Percentiles rank a stretch among this genome's conserved stretches.
Evolutionary conservation across 495 filamentous ascomycete genomes (phyloP).

Genomic region (Tuber melanosporum): DNA sequence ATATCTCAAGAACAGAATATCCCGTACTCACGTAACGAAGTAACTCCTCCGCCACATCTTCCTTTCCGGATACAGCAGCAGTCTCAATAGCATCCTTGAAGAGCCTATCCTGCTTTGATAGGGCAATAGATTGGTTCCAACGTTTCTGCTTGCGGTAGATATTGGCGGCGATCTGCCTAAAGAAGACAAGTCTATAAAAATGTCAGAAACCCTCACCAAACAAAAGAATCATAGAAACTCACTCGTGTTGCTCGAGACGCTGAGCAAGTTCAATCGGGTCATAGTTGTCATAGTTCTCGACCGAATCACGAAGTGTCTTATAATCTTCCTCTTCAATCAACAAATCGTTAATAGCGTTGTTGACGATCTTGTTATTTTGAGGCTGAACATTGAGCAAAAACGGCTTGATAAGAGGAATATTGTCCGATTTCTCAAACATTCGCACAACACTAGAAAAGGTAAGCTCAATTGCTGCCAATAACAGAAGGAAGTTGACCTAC

Average conservation of each 20-base stretch:
- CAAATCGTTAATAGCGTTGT: conserved; percentile 96
- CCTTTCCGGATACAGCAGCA: conserved; percentile 84
- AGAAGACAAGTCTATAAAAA: conserved; percentile 70
- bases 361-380: conserved; percentile 97
- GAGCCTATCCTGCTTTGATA: conserved; percentile 98
- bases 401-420: conserved; percentile 96
- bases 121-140: conserved; percentile 98
- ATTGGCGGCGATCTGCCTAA: conserved; percentile 94
- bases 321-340: conserved; percentile 99
- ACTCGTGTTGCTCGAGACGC: conserved; percentile 87
- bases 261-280: conserved; percentile 92
- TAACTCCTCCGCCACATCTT: conserved; percentile 89
- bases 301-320: conserved; percentile 95
- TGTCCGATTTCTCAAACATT: conserved; percentile 97
- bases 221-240: conserved; percentile 18
- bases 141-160: conserved; percentile 99
- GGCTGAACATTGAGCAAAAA: conserved; percentile 94
- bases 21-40: conserved; percentile 79
- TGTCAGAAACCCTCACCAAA: conserved; percentile 24
- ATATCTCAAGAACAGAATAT: conserved; percentile 17
- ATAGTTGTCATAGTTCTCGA: conserved; percentile 98
- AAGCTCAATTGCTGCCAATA: not conserved
- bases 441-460: conserved; percentile 61
- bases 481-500: conserved; percentile 10
- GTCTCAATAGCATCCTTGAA: conserved; percentile 99